These are phyloP conservation scores for Phyllostachys edulis DNA, from an alignment of 176 grass and related monocot genomes.

Conservation along the genomic window DNA sequence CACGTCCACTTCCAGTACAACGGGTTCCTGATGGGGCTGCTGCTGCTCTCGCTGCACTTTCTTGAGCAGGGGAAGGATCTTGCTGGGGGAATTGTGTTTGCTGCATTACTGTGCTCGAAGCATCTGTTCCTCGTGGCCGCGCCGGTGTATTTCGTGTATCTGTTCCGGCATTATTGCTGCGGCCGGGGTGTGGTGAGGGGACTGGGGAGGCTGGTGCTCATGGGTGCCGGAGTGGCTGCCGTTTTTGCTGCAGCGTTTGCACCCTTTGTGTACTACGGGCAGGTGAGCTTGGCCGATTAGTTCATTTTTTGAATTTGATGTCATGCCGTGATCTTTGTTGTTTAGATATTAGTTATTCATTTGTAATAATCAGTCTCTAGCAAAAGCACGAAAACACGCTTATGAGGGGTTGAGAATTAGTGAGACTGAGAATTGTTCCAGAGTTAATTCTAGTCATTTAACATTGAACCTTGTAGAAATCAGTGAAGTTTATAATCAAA, in stretches of 20 bases:
- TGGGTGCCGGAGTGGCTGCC: slow-evolving; percentile 56
- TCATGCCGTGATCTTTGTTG: neutral
- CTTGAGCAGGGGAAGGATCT: slow-evolving; percentile 77
- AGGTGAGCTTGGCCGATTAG: slow-evolving; percentile 41
- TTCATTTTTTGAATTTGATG: neutral
- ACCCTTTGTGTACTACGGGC: slow-evolving; percentile 80
- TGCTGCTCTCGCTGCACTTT: slow-evolving; percentile 59
- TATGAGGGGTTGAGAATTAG: neutral
- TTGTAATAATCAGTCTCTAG: neutral
- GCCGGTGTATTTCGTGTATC: slow-evolving; percentile 57
- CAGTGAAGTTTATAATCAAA: neutral
- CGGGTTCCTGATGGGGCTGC: slow-evolving; percentile 65
- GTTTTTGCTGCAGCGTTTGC: slow-evolving; percentile 66
- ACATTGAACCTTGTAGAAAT: neutral
- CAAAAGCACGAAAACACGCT: neutral
- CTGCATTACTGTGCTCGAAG: slow-evolving; percentile 71
- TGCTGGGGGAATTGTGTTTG: slow-evolving; percentile 63
- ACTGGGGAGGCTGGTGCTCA: slow-evolving; percentile 47
- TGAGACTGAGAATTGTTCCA: neutral
- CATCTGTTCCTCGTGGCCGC: slow-evolving; percentile 85
- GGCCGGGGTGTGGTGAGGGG: slow-evolving; percentile 57
- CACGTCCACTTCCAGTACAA: slow-evolving; percentile 91
- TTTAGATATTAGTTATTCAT: neutral
- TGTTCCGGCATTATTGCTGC: slow-evolving; percentile 80
- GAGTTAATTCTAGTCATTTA: neutral